Conservation (phyloP, 352 stramenopile genomes). For the Phytophthora sp. region DNA sequence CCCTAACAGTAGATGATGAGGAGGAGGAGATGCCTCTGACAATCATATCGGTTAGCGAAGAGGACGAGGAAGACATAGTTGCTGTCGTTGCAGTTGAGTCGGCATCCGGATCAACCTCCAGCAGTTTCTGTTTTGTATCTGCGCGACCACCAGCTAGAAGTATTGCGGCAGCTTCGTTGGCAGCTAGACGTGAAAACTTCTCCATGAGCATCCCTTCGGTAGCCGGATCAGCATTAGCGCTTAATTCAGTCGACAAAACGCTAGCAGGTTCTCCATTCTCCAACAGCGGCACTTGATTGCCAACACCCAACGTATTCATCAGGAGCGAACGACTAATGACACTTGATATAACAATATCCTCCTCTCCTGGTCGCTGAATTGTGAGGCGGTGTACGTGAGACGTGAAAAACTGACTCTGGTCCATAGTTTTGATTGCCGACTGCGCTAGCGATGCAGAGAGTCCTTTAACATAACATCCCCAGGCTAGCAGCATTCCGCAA, state of each 20-base stretch:
- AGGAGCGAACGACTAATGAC: constrained; percentile 68
- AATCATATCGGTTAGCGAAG: constrained; percentile 31
- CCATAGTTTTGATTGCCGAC: constrained; percentile 67
- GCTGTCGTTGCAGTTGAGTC: constrained; percentile 33
- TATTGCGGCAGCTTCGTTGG: constrained; percentile 51
- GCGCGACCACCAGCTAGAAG: constrained; percentile 36
- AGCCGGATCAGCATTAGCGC: constrained; percentile 38
- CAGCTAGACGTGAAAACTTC: constrained; percentile 68
- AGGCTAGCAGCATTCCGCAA: constrained; percentile 61
- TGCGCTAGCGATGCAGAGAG: constrained; percentile 70
- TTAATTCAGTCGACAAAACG: constrained; percentile 37
- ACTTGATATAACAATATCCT: constrained; percentile 82
- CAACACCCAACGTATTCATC: constrained; percentile 48
- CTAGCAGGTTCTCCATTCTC: constrained; percentile 50
- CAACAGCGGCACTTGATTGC: constrained; percentile 42
- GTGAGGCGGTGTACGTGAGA: constrained; percentile 72
- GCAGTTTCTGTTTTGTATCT: constrained; percentile 35
- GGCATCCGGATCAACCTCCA: constrained; percentile 44
- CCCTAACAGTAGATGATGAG: constrained; percentile 26
- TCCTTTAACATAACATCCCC: constrained; percentile 79
- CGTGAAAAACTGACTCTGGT: constrained; percentile 66
- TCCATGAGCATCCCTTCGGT: constrained; percentile 68
- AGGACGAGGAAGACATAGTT: constrained; percentile 21
- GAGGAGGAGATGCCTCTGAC: constrained; percentile 27
- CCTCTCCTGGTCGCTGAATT: constrained; percentile 67